Evolutionary conservation across 352 stramenopile genomes (phyloP).

Genomic region (Blastocystis sp.): DNA sequence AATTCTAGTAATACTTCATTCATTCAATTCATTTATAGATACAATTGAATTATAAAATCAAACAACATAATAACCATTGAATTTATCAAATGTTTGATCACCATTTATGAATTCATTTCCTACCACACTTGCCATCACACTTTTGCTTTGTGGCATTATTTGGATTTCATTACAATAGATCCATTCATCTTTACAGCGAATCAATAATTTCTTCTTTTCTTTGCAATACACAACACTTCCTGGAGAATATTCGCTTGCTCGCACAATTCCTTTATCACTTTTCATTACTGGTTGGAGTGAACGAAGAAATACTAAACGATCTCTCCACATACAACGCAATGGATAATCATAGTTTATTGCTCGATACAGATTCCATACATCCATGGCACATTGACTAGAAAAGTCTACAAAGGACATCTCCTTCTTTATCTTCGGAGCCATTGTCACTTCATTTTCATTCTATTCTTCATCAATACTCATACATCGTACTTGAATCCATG

Average conservation of each 20-base stretch:
- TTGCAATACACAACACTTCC: constrained; percentile 53
- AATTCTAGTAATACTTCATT: too few species aligned
- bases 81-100: not conserved
- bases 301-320: not conserved
- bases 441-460: not conserved
- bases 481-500: not conserved
- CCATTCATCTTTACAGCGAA: constrained; percentile 38
- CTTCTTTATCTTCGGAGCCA: constrained; percentile 41
- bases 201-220: constrained; percentile 17
- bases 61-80: not conserved
- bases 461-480: not conserved
- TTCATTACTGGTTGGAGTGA: not conserved
- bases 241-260: not conserved
- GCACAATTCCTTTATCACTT: not conserved
- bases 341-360: constrained; percentile 50
- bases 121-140: not conserved
- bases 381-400: not conserved
- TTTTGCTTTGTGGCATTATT: constrained; percentile 26
- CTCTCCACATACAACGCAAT: constrained; percentile 3
- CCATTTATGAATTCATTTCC: not conserved
- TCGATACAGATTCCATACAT: constrained; percentile 8
- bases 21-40: too few species aligned
- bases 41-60: not conserved
- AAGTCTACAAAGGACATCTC: constrained; percentile 42
- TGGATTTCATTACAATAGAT: constrained; percentile 20